These are phyloP conservation scores for Astrephomene gubernaculifera DNA, from an alignment of 139 green algal species.

Conservation along the genomic window DNA sequence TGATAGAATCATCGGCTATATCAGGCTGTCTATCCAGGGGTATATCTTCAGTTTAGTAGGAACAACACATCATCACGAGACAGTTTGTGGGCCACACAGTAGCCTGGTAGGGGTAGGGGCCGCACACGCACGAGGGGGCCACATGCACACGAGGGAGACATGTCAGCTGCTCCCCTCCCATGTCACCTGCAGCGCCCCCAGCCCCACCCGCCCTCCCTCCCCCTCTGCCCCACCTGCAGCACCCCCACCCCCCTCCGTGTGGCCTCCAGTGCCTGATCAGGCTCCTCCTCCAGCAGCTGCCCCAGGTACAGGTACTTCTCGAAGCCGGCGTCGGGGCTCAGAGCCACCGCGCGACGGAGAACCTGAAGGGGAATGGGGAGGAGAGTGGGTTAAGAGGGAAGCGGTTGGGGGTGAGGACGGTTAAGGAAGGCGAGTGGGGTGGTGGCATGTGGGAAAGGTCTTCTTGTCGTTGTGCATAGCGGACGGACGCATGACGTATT, in stretches of 20 bases:
- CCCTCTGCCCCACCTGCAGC: slow-evolving; percentile 52
- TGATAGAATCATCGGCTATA: too few species aligned
- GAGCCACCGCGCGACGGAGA: slow-evolving; percentile 64
- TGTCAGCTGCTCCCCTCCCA: too few species aligned
- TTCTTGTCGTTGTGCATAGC: not conserved
- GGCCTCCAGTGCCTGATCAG: slow-evolving; percentile 24
- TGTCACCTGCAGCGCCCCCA: too few species aligned
- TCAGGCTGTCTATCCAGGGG: too few species aligned
- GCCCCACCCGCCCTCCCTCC: too few species aligned
- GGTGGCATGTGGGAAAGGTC: not conserved
- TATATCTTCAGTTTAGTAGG: too few species aligned
- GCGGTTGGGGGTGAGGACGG: not conserved
- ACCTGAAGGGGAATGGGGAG: slow-evolving; percentile 40
- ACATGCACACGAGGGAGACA: too few species aligned
- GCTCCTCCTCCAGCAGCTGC: slow-evolving; percentile 67
- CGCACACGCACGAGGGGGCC: too few species aligned
- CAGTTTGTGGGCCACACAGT: too few species aligned
- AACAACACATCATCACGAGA: too few species aligned
- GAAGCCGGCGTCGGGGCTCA: slow-evolving; percentile 76
- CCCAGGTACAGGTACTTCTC: slow-evolving; percentile 95
- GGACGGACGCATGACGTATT: not conserved
- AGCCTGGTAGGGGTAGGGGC: too few species aligned
- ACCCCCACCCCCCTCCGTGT: slow-evolving; percentile 57
- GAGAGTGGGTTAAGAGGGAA: not conserved
- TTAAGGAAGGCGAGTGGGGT: not conserved